phyloP scores from a whole-genome alignment of 2,329 filamentous ascomycete genomes.

The Fusarium mangiferae region DNA sequence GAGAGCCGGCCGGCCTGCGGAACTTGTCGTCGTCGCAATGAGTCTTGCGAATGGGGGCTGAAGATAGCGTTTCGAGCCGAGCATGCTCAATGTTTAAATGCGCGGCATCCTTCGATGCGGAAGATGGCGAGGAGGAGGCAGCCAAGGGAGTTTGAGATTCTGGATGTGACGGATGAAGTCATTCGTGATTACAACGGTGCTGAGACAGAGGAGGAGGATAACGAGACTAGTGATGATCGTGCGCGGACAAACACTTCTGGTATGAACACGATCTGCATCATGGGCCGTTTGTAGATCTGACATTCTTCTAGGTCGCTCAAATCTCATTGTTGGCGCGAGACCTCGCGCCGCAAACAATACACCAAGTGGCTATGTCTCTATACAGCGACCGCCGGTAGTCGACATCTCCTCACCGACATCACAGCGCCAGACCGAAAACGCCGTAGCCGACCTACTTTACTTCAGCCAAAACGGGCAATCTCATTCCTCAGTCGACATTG shows the following conservation, averaged over 20 bases:
- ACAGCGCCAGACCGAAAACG: constrained; percentile 48
- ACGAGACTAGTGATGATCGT: constrained; percentile 7
- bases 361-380: constrained; percentile 13
- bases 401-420: constrained; percentile 34
- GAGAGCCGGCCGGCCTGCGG: constrained; percentile 50
- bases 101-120: constrained; percentile 50
- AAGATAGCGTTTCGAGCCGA: constrained; percentile 52
- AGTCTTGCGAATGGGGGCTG: constrained; percentile 52
- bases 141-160: constrained; percentile 49
- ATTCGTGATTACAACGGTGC: constrained; percentile 50
- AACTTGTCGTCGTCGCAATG: constrained; percentile 47
- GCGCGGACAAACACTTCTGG: neutral
- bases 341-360: neutral
- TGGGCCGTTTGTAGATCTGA: neutral
- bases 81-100: constrained; percentile 49
- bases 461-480: constrained; percentile 48
- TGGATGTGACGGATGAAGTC: constrained; percentile 51
- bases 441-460: constrained; percentile 50
- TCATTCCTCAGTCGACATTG: constrained; percentile 23
- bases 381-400: neutral
- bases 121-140: constrained; percentile 42
- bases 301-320: neutral
- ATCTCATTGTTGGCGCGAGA: neutral
- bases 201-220: constrained; percentile 37
- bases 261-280: neutral